These are phyloP conservation scores for Cadophora luteo-olivacea DNA, from an alignment of 2,329 filamentous ascomycete genomes.

Conservation along the genomic window DNA sequence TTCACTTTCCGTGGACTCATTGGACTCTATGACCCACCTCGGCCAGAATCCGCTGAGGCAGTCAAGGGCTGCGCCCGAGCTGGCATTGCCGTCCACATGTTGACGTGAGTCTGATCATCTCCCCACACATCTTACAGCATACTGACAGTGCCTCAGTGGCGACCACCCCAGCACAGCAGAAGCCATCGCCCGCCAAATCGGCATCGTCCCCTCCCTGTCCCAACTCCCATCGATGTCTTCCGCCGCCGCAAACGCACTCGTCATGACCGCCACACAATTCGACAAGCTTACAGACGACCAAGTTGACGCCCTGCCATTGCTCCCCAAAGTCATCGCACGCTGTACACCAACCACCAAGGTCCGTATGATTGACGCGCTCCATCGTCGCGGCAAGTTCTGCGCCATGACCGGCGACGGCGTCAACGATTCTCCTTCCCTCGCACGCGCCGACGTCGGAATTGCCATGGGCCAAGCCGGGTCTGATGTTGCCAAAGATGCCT, in stretches of 20 bases:
- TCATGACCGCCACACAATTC: slow-evolving; percentile 79
- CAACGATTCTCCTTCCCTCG: slow-evolving; percentile 59
- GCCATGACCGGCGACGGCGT: slow-evolving; percentile 57
- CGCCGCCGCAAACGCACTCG: slow-evolving; percentile 68
- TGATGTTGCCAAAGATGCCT: slow-evolving; percentile 66
- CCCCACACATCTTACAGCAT: no score
- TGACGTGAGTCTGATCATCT: slow-evolving; percentile 55
- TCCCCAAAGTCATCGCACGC: slow-evolving; percentile 83
- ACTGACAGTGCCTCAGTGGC: slow-evolving; percentile 49
- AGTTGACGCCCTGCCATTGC: slow-evolving; percentile 75
- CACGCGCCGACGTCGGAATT: slow-evolving; percentile 72
- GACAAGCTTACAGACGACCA: slow-evolving; percentile 77
- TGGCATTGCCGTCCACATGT: slow-evolving; percentile 77
- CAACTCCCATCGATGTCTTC: slow-evolving; percentile 50
- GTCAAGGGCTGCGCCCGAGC: slow-evolving; percentile 67
- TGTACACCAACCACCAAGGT: slow-evolving; percentile 88
- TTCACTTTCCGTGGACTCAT: slow-evolving; percentile 76
- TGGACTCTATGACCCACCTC: slow-evolving; percentile 63
- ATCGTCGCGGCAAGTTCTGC: slow-evolving; percentile 72
- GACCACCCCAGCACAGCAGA: slow-evolving; percentile 81
- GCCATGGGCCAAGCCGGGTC: slow-evolving; percentile 66
- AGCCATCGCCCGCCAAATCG: slow-evolving; percentile 80
- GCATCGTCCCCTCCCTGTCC: slow-evolving; percentile 54
- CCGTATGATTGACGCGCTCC: slow-evolving; percentile 87
- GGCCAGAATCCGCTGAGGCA: slow-evolving; percentile 62